A percentile compares a stretch with the other conserved stretches of the same genome.
Conservation (phyloP, 306 rosid genomes). For the Rosa multiflora region DNA sequence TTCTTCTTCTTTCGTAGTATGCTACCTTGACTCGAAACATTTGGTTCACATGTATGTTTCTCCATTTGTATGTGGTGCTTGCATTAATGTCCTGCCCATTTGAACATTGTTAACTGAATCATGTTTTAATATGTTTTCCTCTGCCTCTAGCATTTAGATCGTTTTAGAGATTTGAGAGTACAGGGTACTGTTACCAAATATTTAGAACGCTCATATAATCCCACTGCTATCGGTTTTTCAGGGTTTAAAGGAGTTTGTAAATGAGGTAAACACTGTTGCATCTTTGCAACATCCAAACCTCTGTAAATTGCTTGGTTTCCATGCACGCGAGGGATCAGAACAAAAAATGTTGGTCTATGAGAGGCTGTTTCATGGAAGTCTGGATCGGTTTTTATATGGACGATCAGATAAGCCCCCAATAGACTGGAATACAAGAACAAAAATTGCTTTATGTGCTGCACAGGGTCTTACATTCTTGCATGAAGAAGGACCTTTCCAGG, state of each 20-base stretch:
- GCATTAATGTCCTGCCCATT: neutral
- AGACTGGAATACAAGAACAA: conserved; percentile 97
- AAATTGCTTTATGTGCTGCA: conserved; percentile 88
- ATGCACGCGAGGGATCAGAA: conserved; percentile 83
- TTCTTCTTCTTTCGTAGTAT: neutral
- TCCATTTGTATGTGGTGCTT: neutral
- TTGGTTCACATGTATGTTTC: neutral
- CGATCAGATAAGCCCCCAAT: conserved; percentile 91
- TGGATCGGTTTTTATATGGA: conserved; percentile 78
- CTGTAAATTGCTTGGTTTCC: conserved; percentile 91
- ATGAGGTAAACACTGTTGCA: conserved; percentile 72
- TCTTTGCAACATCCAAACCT: conserved; percentile 95
- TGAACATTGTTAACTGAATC: neutral
- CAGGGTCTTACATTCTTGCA: conserved; percentile 98
- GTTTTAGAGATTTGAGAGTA: neutral
- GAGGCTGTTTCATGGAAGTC: conserved; percentile 90
- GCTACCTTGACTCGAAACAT: neutral
- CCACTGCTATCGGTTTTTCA: conserved; percentile 33
- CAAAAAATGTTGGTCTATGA: conserved; percentile 85
- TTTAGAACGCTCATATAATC: conserved; percentile 11
- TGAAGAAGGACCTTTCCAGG: conserved; percentile 99
- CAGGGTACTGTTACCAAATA: neutral
- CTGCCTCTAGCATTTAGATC: neutral
- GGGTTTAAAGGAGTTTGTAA: conserved; percentile 87
- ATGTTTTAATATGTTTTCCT: neutral